These are phyloP conservation scores for Colletotrichum sp. DNA, from an alignment of 2,329 filamentous ascomycete genomes.

Conservation along the genomic window DNA sequence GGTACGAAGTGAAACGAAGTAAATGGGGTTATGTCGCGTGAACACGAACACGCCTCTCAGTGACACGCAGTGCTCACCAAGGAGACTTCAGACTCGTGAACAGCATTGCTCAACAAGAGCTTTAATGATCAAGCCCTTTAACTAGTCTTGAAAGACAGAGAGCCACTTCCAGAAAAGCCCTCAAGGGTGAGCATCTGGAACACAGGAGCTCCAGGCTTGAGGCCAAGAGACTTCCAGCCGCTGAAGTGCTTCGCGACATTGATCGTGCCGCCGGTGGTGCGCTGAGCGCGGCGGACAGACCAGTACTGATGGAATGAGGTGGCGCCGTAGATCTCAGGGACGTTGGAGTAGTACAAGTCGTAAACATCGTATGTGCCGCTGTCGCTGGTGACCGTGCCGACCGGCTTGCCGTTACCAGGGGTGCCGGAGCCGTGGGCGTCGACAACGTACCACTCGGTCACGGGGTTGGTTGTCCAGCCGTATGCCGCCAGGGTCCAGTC, in stretches of 20 bases:
- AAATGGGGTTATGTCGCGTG: neutral
- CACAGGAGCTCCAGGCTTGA: neutral
- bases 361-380: neutral
- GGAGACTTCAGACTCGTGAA: neutral
- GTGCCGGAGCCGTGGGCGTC: neutral
- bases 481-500: neutral
- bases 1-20: neutral
- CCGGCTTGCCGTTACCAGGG: neutral
- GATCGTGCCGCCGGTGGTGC: neutral
- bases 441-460: neutral
- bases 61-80: neutral
- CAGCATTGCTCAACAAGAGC: neutral
- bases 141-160: neutral
- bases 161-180: neutral
- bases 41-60: neutral
- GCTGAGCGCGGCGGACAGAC: neutral
- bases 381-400: neutral
- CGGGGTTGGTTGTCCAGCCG: neutral
- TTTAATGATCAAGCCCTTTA: neutral
- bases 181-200: neutral
- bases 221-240: neutral
- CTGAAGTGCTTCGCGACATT: neutral
- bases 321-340: neutral
- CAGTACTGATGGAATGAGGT: neutral
- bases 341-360: neutral